Evolutionary conservation across 805 yeast genomes (phyloP).

Genomic region (Lachancea dasiensis): DNA sequence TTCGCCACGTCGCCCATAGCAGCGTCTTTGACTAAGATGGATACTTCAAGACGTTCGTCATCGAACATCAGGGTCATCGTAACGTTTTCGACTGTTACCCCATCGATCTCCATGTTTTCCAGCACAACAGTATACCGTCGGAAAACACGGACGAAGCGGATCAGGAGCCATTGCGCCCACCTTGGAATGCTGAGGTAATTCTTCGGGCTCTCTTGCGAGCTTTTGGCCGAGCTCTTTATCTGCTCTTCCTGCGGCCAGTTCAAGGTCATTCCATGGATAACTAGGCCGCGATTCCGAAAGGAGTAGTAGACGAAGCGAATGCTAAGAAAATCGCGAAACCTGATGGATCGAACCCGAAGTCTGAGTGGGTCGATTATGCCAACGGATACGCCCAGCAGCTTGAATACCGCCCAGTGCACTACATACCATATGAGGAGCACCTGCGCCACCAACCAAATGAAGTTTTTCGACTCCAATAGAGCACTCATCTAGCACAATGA

Average conservation of each 20-base stretch:
- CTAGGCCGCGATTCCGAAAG: constrained; percentile 7
- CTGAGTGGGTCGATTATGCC: constrained; percentile 9
- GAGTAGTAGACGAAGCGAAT: constrained; percentile 7
- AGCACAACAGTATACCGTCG: constrained; percentile 6
- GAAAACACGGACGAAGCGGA: constrained; percentile 3
- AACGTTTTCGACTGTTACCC: constrained; percentile 2
- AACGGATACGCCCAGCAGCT: constrained; percentile 7
- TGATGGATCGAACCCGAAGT: constrained; percentile 3
- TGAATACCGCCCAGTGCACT: constrained; percentile 3
- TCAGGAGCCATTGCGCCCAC: constrained; percentile 6
- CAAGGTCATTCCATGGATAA: constrained; percentile 6
- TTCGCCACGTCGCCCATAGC: not conserved
- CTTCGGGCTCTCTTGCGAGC: constrained; percentile 1
- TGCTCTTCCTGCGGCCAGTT: constrained; percentile 1
- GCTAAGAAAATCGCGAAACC: constrained; percentile 1
- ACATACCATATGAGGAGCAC: constrained; percentile 3
- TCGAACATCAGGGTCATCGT: constrained; percentile 1
- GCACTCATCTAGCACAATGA: not conserved
- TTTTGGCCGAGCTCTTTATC: not conserved
- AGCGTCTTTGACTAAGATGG: constrained; percentile 5
- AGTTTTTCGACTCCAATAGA: not conserved
- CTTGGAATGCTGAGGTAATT: constrained; percentile 7
- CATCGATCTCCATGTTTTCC: constrained; percentile 6
- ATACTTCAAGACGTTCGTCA: not conserved
- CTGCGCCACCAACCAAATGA: not conserved